Percentiles rank a stretch among this genome's conserved stretches.
Evolutionary conservation across 371 early-diverging fungal species (phyloP).

Genomic region (Basidiobolus heterosporus): DNA sequence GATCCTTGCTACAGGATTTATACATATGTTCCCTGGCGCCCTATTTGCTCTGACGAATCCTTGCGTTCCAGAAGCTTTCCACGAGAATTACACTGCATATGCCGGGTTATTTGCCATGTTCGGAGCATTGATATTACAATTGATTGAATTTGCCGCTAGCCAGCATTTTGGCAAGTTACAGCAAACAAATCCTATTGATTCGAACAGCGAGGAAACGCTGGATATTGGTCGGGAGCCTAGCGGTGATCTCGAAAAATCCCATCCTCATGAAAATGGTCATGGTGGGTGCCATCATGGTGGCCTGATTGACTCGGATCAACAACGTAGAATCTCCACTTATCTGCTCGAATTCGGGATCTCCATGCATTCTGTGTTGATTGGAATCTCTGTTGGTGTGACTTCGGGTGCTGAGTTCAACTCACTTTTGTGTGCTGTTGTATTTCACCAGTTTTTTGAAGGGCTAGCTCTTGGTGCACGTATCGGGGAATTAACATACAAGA

Average conservation of each 20-base stretch:
- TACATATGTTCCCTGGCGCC: conserved; percentile 41
- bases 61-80: conserved; percentile 20
- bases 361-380: conserved; percentile 75
- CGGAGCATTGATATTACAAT: conserved; percentile 20
- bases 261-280: background rate
- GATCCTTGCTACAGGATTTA: conserved; percentile 59
- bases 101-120: conserved; percentile 32
- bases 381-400: conserved; percentile 57
- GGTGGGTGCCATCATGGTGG: background rate
- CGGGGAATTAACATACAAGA: conserved; percentile 23
- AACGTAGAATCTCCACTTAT: conserved; percentile 9
- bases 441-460: conserved; percentile 88
- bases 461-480: conserved; percentile 63
- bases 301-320: background rate
- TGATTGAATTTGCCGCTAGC: conserved; percentile 15
- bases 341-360: conserved; percentile 76
- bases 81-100: conserved; percentile 22
- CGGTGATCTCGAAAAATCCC: background rate
- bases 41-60: conserved; percentile 19
- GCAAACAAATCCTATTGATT: no score
- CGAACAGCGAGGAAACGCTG: conserved; percentile 1
- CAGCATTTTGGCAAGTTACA: background rate
- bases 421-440: conserved; percentile 60
- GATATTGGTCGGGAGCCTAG: background rate
- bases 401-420: conserved; percentile 40